A percentile compares a stretch with the other conserved stretches of the same genome.
phyloP scores from a whole-genome alignment of 2,329 filamentous ascomycete genomes.

The Trichophyton simii region DNA sequence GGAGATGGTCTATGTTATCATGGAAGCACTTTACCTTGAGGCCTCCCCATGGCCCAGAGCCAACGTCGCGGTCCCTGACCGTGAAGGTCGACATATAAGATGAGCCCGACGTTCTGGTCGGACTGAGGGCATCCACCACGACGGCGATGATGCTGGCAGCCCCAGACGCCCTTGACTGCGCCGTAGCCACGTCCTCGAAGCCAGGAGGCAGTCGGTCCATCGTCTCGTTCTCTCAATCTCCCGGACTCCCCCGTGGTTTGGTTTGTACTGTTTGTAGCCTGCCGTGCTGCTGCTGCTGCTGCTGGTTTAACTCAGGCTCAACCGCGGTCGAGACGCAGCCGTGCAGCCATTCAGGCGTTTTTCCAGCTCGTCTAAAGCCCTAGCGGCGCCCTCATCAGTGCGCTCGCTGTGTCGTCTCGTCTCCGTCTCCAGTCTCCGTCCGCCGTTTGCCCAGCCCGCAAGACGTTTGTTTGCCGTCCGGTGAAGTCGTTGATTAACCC shows the following conservation, averaged over 20 bases:
- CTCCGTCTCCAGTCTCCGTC: neutral
- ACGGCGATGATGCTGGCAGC: slow-evolving; percentile 55
- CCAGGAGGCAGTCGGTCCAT: slow-evolving; percentile 7
- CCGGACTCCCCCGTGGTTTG: neutral
- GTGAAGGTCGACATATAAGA: slow-evolving; percentile 52
- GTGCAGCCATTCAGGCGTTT: neutral
- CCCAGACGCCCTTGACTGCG: slow-evolving; percentile 3
- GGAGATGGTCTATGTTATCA: slow-evolving; percentile 30
- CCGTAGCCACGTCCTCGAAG: slow-evolving; percentile 9
- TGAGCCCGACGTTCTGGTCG: slow-evolving; percentile 38
- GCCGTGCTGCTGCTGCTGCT: neutral
- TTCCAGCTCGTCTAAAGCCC: neutral
- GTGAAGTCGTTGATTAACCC: too few species aligned
- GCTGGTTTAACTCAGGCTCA: neutral
- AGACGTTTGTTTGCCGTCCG: too few species aligned
- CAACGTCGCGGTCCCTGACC: slow-evolving; percentile 46
- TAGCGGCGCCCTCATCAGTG: neutral
- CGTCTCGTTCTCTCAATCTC: neutral
- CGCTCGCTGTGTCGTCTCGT: too few species aligned
- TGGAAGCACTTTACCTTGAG: slow-evolving; percentile 51
- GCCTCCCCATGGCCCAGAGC: slow-evolving; percentile 30
- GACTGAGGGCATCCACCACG: slow-evolving; percentile 51
- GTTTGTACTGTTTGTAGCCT: neutral
- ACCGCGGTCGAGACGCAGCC: neutral
- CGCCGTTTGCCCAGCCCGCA: slow-evolving; percentile 4